Conservation (phyloP, 164 flowering plant species). For the Vitis cinerea region DNA sequence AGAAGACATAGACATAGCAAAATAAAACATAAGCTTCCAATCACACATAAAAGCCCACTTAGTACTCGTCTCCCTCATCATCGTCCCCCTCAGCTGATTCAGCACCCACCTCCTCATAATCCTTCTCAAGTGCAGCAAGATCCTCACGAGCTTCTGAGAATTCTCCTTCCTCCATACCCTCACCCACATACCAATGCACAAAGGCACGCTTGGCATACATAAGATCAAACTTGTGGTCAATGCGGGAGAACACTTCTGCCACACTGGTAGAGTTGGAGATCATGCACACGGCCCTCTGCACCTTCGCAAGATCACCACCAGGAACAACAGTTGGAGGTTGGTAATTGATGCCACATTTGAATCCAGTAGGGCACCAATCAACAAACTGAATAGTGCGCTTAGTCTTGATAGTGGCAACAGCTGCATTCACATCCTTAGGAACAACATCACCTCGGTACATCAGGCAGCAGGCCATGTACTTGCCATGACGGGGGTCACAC, state of each 20-base stretch:
- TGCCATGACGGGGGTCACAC: conserved; percentile 69
- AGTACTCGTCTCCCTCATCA: conserved; percentile 46
- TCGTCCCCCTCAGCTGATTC: conserved; percentile 50
- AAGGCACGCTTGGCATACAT: conserved; percentile 68
- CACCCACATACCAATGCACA: conserved; percentile 76
- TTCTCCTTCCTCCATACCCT: conserved; percentile 80
- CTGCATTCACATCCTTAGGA: conserved; percentile 73
- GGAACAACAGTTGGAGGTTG: conserved; percentile 75
- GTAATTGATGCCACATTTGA: conserved; percentile 70
- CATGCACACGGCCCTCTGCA: conserved; percentile 73
- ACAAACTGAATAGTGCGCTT: conserved; percentile 72
- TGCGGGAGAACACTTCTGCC: conserved; percentile 65
- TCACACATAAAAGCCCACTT: not conserved
- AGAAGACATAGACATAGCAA: too few species aligned
- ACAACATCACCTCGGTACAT: conserved; percentile 76
- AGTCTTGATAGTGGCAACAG: conserved; percentile 68
- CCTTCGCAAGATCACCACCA: conserved; percentile 68
- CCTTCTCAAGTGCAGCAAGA: conserved; percentile 68
- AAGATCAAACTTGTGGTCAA: conserved; percentile 60
- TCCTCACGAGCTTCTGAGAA: conserved; percentile 70
- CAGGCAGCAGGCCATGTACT: conserved; percentile 72
- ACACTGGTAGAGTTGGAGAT: conserved; percentile 71
- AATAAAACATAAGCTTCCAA: not conserved
- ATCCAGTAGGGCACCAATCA: conserved; percentile 74
- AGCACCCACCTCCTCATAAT: conserved; percentile 67